Conservation (phyloP, 192 early-diverging fungal species). For the Umbelopsis isabellina region DNA sequence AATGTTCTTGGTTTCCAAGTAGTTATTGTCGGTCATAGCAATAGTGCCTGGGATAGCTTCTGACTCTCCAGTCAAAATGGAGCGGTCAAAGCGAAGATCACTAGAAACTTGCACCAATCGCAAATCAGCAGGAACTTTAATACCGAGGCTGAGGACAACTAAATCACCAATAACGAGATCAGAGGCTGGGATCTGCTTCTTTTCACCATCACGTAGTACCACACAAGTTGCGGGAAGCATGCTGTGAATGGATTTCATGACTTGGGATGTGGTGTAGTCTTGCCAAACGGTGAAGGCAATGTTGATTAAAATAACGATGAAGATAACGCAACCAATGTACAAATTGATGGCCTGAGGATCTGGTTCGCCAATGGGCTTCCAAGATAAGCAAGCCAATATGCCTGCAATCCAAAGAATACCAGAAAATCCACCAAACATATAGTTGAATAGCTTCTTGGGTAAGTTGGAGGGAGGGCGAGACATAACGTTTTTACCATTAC, state of each 20-base stretch:
- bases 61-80: conserved; percentile 74
- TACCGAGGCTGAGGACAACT: conserved; percentile 64
- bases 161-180: conserved; percentile 79
- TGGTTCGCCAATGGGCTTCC: conserved; percentile 54
- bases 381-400: conserved; percentile 66
- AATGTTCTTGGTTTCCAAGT: conserved; percentile 80
- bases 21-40: conserved; percentile 67
- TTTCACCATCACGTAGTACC: conserved; percentile 72
- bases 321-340: conserved; percentile 25
- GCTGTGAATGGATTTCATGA: conserved; percentile 73
- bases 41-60: conserved; percentile 63
- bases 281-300: conserved; percentile 67
- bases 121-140: conserved; percentile 80
- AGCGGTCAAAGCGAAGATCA: conserved; percentile 75
- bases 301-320: conserved; percentile 68
- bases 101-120: conserved; percentile 63
- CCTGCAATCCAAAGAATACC: conserved; percentile 66
- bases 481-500: conserved; percentile 45
- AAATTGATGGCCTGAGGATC: conserved; percentile 21
- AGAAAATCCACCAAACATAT: conserved; percentile 70
- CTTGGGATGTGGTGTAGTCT: conserved; percentile 63
- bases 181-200: conserved; percentile 50
- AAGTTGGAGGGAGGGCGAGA: conserved; percentile 33
- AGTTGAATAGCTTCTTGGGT: conserved; percentile 44
- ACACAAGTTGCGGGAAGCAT: conserved; percentile 64